phyloP scores from a whole-genome alignment of 2,329 filamentous ascomycete species.

The Rhynchosporium graminicola region DNA sequence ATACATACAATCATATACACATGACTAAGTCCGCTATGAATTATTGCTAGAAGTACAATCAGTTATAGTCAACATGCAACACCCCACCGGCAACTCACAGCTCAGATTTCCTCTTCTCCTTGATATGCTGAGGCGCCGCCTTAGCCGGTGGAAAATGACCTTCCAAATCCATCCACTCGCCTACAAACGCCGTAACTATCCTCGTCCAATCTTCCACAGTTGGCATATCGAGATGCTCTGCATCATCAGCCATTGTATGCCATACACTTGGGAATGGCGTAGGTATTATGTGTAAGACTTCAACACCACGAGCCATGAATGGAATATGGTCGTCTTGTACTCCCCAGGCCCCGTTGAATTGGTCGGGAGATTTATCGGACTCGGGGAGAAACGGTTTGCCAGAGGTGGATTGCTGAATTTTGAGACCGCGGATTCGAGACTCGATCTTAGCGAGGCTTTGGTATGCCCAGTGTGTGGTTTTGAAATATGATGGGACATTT shows the following conservation, averaged over 20 bases:
- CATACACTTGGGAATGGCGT: constrained; percentile 79
- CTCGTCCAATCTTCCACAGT: constrained; percentile 86
- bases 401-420: constrained; percentile 62
- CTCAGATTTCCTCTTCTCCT: constrained; percentile 37
- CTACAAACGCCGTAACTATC: constrained; percentile 79
- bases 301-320: constrained; percentile 83
- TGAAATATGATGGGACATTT: constrained; percentile 80
- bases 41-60: constrained; percentile 3
- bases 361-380: constrained; percentile 50
- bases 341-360: constrained; percentile 51
- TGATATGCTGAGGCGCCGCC: constrained; percentile 13
- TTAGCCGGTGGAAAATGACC: constrained; percentile 35
- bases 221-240: constrained; percentile 75
- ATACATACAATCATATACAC: not conserved
- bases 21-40: not conserved
- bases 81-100: constrained; percentile 36
- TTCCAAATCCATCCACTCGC: constrained; percentile 86
- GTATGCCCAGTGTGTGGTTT: constrained; percentile 93
- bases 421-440: constrained; percentile 66
- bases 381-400: constrained; percentile 67
- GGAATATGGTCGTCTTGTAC: constrained; percentile 90
- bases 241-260: constrained; percentile 85
- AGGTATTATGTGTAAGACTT: constrained; percentile 87
- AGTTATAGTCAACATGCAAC: not conserved
- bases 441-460: constrained; percentile 73